Evolutionary conservation across 768 basidiomycete species (phyloP).

Genomic region (Albatrellus ellisii): DNA sequence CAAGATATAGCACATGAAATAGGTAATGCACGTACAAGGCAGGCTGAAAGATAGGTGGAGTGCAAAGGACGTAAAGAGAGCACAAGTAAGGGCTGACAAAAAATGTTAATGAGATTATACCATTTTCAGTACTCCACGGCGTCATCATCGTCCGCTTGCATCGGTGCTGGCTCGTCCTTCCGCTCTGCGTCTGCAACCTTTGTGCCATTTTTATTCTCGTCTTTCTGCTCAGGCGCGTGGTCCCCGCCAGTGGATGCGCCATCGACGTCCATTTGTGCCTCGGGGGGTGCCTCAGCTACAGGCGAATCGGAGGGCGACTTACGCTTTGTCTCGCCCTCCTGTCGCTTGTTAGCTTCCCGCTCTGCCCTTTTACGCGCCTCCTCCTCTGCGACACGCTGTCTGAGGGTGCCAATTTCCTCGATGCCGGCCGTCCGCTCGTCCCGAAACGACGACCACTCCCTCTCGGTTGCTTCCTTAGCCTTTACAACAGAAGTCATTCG

Average conservation of each 20-base stretch:
- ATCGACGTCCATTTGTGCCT: slow-evolving; percentile 14
- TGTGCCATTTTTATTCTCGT: slow-evolving; percentile 4
- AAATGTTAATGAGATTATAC: slow-evolving; percentile 1
- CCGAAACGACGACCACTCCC: slow-evolving; percentile 55
- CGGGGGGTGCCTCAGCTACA: neutral
- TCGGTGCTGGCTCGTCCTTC: slow-evolving; percentile 22
- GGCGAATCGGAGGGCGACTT: slow-evolving; percentile 1
- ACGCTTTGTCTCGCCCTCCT: slow-evolving; percentile 13
- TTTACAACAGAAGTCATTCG: no score
- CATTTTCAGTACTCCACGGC: slow-evolving; percentile 58
- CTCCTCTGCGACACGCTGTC: slow-evolving; percentile 54
- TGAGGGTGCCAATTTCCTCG: slow-evolving; percentile 46
- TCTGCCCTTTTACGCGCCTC: slow-evolving; percentile 34
- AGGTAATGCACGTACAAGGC: slow-evolving; percentile 2
- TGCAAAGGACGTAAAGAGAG: slow-evolving; percentile 5
- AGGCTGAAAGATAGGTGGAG: neutral
- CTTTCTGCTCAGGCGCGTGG: slow-evolving; percentile 1
- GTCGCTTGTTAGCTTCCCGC: slow-evolving; percentile 25
- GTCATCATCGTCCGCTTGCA: slow-evolving; percentile 66
- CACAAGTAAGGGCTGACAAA: slow-evolving; percentile 4
- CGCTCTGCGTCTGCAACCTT: slow-evolving; percentile 11
- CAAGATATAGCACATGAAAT: no score
- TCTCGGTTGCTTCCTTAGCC: slow-evolving; percentile 50
- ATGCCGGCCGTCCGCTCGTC: slow-evolving; percentile 46
- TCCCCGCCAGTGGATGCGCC: neutral